Evolutionary conservation across 805 yeast species (phyloP).

Genomic region (Starmera quercuum): DNA sequence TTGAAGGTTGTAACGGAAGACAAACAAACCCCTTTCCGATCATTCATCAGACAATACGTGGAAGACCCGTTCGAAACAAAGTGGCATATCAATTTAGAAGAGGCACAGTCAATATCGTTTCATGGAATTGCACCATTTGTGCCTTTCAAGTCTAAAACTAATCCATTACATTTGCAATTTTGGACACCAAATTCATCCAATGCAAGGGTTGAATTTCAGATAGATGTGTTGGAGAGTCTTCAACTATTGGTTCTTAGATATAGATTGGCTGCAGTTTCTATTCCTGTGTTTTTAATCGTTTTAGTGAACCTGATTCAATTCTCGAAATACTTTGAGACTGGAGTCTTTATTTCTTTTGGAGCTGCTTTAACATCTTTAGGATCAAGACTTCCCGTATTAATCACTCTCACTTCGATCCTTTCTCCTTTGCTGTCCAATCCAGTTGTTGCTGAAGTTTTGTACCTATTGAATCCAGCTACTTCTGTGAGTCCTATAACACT

Average conservation of each 20-base stretch:
- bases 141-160: slow-evolving; percentile 32
- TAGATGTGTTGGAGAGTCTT: slow-evolving; percentile 55
- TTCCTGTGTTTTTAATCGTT: slow-evolving; percentile 56
- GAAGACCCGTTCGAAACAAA: slow-evolving; percentile 66
- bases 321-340: slow-evolving; percentile 28
- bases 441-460: slow-evolving; percentile 30
- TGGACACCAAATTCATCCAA: slow-evolving; percentile 34
- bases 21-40: slow-evolving; percentile 32
- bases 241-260: slow-evolving; percentile 68
- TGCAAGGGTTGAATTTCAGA: slow-evolving; percentile 19
- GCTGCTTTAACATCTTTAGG: slow-evolving; percentile 35
- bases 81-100: slow-evolving; percentile 57
- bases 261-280: slow-evolving; percentile 64
- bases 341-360: slow-evolving; percentile 35
- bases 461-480: slow-evolving; percentile 46
- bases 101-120: slow-evolving; percentile 29
- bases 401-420: slow-evolving; percentile 24
- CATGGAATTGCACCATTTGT: slow-evolving; percentile 70
- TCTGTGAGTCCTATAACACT: slow-evolving; percentile 38
- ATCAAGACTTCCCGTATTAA: slow-evolving; percentile 19
- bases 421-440: slow-evolving; percentile 30
- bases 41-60: slow-evolving; percentile 63
- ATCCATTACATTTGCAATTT: slow-evolving; percentile 34
- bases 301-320: slow-evolving; percentile 51
- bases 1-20: slow-evolving; percentile 17